Base-by-base conservation (phyloP, 768 basidiomycete species). In the Pulveroboletus sp. region DNA sequence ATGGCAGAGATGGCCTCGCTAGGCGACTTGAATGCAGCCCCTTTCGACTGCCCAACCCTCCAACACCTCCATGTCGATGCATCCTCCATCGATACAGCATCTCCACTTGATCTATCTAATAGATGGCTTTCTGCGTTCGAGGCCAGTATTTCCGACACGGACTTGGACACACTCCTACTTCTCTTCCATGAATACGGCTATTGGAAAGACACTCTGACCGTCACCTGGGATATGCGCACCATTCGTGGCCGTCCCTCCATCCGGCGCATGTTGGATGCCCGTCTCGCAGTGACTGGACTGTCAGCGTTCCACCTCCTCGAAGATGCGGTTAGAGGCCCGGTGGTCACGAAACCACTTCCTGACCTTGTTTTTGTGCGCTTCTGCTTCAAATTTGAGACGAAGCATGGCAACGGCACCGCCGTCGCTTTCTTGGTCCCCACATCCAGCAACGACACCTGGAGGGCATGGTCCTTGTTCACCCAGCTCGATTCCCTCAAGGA, bases 331-430 rank as follows among this genome's bases (percentile, higher is more conserved):
- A 65, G 60, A 1, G 64, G 53, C 30, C 57, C 67, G n/a, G 58
- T 31, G 3, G 39, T 79, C n/a, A 61, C 71, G 43, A 67, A 62
- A 14, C 76, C 75, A 3, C 74, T 71, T 48, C 72, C 79, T 0
- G 82, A 79, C 55, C 50, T 87, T 5, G 73, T 71, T 0, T 86
- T 83, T 78, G 63, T 87, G 37, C 75, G 76, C 26, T 65, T 75
- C 30, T 63, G 77, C 47, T 83, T 88, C 60, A 73, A 67, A 5
- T 87, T 86, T 55, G 79, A 76, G 6, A 71, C 72, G 5, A 51
- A 62, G 2, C 63, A 75, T 1, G 84, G 80, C 0, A 58, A 70
- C 6, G 78, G 75, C 2, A 74, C 73, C 1, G 83, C 81, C 5
- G 64, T 86, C 31, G 72, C 72, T 9, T 74, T 81, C 31, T 71